Conservation (phyloP, 345 rosid genomes). For the Gossypioides kirkii region DNA sequence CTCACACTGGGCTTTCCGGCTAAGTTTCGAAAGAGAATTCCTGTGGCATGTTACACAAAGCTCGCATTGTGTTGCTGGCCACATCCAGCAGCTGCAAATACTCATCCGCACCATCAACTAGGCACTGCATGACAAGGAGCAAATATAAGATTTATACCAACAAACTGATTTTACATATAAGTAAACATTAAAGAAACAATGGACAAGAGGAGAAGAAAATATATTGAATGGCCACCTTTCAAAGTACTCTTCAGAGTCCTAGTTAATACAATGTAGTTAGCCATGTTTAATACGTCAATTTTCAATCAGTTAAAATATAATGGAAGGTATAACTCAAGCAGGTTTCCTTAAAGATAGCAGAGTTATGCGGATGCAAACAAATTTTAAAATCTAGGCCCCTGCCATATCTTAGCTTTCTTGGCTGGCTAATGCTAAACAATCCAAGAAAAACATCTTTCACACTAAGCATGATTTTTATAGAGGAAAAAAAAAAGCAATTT, state of each 20-base stretch:
- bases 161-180: neutral
- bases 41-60: conserved; percentile 70
- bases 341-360: neutral
- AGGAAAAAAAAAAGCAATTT: neutral
- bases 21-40: conserved; percentile 34
- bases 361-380: neutral
- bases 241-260: neutral
- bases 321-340: neutral
- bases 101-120: conserved; percentile 93
- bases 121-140: conserved; percentile 48
- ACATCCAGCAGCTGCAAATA: conserved; percentile 89
- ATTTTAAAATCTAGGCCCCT: neutral
- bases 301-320: neutral
- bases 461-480: neutral
- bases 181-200: neutral
- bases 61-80: conserved; percentile 50
- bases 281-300: neutral
- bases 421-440: neutral
- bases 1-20: neutral
- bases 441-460: neutral
- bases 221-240: neutral
- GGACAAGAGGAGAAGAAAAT: neutral
- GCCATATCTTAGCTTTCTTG: neutral
- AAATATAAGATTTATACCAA: conserved; percentile 1
- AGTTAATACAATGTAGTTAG: neutral